Conservation (phyloP, 805 yeast genomes). For the Candida parachauliodes region DNA sequence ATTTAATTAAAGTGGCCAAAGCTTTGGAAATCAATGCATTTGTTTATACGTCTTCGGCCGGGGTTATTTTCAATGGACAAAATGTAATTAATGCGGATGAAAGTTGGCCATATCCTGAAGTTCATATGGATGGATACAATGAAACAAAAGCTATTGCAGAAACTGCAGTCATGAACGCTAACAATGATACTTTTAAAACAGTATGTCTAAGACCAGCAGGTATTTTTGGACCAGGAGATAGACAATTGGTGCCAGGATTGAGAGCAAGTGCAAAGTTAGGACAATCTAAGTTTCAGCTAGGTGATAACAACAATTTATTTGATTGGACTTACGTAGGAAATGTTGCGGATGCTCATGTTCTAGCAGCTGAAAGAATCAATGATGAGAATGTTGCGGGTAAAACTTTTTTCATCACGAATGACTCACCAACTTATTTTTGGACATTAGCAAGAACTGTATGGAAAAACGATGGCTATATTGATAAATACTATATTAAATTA, state of each 20-base stretch:
- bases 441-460: conserved; percentile 93
- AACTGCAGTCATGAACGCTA: conserved; percentile 69
- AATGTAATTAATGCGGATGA: conserved; percentile 92
- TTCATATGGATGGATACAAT: conserved; percentile 95
- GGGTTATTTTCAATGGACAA: conserved; percentile 94
- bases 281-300: conserved; percentile 89
- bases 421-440: conserved; percentile 95
- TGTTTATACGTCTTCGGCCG: conserved; percentile 95
- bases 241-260: conserved; percentile 92
- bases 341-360: conserved; percentile 93
- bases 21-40: conserved; percentile 55
- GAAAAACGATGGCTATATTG: conserved; percentile 92
- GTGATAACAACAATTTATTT: conserved; percentile 88
- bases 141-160: conserved; percentile 94
- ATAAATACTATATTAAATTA: conserved; percentile 63
- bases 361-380: conserved; percentile 79
- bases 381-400: conserved; percentile 72
- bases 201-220: conserved; percentile 96
- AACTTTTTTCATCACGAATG: conserved; percentile 87
- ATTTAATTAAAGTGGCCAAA: conserved; percentile 63
- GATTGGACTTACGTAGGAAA: conserved; percentile 99
- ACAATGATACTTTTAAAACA: conserved; percentile 59
- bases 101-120: conserved; percentile 85
- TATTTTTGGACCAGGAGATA: conserved; percentile 97
- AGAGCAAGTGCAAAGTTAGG: conserved; percentile 78